Evolutionary conservation across 371 early-diverging fungal species (phyloP).

Genomic region (Capillidium heterosporum): DNA sequence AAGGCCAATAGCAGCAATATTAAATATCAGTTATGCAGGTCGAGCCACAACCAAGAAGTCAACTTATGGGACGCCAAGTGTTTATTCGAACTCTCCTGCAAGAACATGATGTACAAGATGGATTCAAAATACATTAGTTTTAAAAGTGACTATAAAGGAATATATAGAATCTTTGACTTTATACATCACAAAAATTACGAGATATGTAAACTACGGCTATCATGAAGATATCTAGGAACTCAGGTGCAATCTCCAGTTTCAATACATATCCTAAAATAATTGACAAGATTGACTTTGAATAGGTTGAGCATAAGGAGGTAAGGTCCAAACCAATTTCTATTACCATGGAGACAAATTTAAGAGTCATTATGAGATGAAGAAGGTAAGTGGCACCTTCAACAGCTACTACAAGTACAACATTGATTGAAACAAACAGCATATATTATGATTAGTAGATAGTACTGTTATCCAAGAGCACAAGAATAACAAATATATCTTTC

Average conservation of each 20-base stretch:
- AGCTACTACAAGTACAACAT: conserved; percentile 22
- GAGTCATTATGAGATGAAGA: conserved; percentile 14
- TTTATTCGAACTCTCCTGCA: no score
- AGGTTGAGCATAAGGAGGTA: conserved; percentile 29
- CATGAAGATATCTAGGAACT: conserved; percentile 23
- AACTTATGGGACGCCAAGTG: no score
- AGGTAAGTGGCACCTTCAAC: conserved; percentile 7
- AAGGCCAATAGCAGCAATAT: no score
- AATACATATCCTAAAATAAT: conserved; percentile 24
- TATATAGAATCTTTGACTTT: no score
- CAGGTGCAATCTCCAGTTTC: conserved; percentile 47
- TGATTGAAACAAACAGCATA: conserved; percentile 30
- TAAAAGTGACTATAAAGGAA: no score
- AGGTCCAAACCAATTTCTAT: conserved; percentile 48
- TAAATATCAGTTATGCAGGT: no score
- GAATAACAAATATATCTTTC: conserved; percentile 20
- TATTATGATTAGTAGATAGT: conserved; percentile 33
- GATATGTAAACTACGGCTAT: conserved; percentile 27
- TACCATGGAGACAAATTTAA: conserved; percentile 32
- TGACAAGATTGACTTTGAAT: conserved; percentile 62
- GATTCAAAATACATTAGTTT: no score
- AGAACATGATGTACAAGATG: no score
- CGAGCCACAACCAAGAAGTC: no score
- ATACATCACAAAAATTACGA: no score
- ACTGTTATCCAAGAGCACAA: conserved; percentile 15